A percentile compares a stretch with the other conserved stretches of the same genome.
Conservation (phyloP, 2,329 filamentous ascomycete genomes). For the Fusarium brevicatenulatum region DNA sequence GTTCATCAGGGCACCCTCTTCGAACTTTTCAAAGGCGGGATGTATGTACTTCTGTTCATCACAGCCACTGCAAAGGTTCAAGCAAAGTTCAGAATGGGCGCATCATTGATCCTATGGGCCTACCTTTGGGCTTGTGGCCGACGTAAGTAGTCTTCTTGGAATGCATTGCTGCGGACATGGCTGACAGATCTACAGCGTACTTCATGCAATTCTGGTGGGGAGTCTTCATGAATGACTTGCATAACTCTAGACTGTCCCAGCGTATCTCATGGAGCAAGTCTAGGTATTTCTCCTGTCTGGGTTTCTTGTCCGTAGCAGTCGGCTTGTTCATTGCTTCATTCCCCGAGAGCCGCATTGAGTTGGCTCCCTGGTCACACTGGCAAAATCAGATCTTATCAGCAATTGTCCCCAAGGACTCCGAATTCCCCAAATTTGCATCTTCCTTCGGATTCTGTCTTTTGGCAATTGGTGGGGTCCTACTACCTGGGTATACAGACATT, state of each 20-base stretch:
- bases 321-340: neutral
- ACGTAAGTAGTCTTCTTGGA: neutral
- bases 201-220: neutral
- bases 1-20: neutral
- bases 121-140: neutral
- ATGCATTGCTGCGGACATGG: rapidly evolving
- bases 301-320: neutral
- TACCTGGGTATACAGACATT: neutral
- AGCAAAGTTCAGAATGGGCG: neutral
- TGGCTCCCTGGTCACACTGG: neutral
- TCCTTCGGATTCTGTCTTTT: neutral
- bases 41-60: neutral
- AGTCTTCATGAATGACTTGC: neutral
- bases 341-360: neutral
- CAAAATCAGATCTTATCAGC: neutral
- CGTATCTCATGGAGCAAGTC: neutral
- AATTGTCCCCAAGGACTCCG: neutral
- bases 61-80: neutral
- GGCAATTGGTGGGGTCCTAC: neutral
- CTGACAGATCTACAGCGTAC: neutral
- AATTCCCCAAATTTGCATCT: neutral
- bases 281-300: rapidly evolving
- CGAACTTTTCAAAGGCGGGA: neutral
- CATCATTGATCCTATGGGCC: neutral
- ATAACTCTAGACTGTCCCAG: neutral